A percentile compares a stretch with the other conserved stretches of the same genome.
Conservation (phyloP, 805 yeast species). For the Sugiyamaella qingdaonensis region DNA sequence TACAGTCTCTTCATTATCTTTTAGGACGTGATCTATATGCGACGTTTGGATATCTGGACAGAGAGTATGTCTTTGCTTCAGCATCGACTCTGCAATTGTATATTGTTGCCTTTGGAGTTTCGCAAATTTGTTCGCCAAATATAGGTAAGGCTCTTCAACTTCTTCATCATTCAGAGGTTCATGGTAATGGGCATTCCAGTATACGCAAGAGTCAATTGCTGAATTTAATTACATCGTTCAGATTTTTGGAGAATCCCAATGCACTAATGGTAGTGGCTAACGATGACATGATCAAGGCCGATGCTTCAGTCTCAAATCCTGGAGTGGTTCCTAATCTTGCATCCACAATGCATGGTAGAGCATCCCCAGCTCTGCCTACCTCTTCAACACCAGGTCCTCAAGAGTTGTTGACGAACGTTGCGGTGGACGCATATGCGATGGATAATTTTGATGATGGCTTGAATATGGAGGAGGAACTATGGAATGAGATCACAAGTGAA, state of each 20-base stretch:
- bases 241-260: constrained; percentile 12
- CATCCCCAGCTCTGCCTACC: neutral
- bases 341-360: neutral
- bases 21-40: constrained; percentile 13
- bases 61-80: constrained; percentile 24
- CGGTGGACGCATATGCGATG: neutral
- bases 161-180: constrained; percentile 13
- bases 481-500: constrained; percentile 19
- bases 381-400: neutral
- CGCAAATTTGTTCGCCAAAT: constrained; percentile 14
- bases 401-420: neutral
- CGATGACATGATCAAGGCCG: too few relatives aligned
- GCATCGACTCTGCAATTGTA: constrained; percentile 24
- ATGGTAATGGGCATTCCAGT: constrained; percentile 18
- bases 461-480: constrained; percentile 16
- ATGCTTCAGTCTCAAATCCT: neutral
- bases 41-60: constrained; percentile 22
- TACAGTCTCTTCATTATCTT: constrained; percentile 15
- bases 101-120: constrained; percentile 21
- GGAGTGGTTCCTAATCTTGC: neutral
- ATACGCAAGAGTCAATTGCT: constrained; percentile 18
- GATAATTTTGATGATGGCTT: neutral
- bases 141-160: constrained; percentile 20
- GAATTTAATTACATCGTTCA: constrained; percentile 16
- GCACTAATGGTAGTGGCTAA: neutral